Evolutionary conservation across 2,329 filamentous ascomycete genomes (phyloP).

Genomic region (Aotearoamyces nothofagi): DNA sequence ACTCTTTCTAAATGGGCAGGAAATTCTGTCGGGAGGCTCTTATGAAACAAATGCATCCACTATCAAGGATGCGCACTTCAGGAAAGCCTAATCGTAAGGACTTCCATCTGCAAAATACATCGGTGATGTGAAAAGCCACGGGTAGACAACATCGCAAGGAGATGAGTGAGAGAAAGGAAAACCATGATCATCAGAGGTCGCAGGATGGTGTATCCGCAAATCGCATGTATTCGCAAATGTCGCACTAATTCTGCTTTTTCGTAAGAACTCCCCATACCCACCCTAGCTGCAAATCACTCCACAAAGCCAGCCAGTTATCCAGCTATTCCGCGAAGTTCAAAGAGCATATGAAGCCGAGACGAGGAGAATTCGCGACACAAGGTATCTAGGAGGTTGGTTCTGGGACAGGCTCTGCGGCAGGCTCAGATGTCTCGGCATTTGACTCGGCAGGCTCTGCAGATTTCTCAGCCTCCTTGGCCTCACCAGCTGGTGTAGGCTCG

Average conservation of each 20-base stretch:
- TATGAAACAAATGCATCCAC: constrained; percentile 13
- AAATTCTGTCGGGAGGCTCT: constrained; percentile 16
- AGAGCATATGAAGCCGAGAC: constrained; percentile 23
- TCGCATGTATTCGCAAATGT: constrained; percentile 14
- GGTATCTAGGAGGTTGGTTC: constrained; percentile 38
- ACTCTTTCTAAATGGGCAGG: constrained; percentile 11
- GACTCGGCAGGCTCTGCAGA: constrained; percentile 38
- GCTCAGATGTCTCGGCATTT: constrained; percentile 13
- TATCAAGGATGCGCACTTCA: constrained; percentile 17
- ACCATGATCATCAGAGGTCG: constrained; percentile 21
- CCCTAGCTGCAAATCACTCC: constrained; percentile 16
- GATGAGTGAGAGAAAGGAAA: constrained; percentile 19
- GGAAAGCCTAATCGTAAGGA: constrained; percentile 11
- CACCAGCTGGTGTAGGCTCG: constrained; percentile 38
- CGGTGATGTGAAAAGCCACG: constrained; percentile 9
- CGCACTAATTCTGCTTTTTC: constrained; percentile 20
- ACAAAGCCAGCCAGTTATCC: constrained; percentile 17
- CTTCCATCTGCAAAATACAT: constrained; percentile 14
- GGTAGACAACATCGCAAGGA: constrained; percentile 10
- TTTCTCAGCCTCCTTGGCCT: constrained; percentile 33
- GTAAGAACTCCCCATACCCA: constrained; percentile 21
- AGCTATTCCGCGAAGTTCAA: constrained; percentile 17
- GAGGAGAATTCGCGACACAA: constrained; percentile 20
- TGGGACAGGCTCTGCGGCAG: constrained; percentile 15
- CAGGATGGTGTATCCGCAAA: constrained; percentile 23